A percentile compares a stretch with the other conserved stretches of the same genome.
Evolutionary conservation across 495 filamentous ascomycete genomes (phyloP).

Genomic region (Neurospora africana): DNA sequence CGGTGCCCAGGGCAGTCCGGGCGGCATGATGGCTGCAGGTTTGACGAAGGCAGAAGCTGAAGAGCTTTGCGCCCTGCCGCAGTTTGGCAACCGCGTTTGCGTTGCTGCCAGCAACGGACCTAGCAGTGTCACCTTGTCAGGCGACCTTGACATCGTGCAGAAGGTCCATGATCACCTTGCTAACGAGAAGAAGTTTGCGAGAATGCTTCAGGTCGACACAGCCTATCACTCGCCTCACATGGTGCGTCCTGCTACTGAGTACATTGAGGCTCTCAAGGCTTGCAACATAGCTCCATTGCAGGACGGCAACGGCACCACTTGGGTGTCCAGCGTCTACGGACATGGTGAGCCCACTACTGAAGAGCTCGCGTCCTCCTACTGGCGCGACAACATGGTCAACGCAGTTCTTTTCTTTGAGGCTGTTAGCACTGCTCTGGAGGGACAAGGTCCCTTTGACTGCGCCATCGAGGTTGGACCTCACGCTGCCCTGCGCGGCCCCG

Average conservation of each 20-base stretch:
- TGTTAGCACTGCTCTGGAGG: conserved; percentile 25
- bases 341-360: conserved; percentile 6
- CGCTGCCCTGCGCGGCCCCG: conserved; percentile 40
- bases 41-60: conserved; percentile 25
- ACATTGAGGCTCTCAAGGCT: conserved; percentile 22
- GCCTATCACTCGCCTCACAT: conserved; percentile 59
- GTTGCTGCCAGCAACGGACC: conserved; percentile 35
- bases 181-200: conserved; percentile 25
- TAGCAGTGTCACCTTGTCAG: conserved; percentile 30
- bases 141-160: conserved; percentile 29
- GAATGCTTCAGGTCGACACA: conserved; percentile 34
- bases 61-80: conserved; percentile 16
- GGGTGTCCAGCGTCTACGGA: conserved; percentile 33
- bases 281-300: conserved; percentile 15
- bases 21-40: conserved; percentile 30
- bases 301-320: conserved; percentile 16
- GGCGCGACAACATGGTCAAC: conserved; percentile 48
- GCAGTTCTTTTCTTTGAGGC: conserved; percentile 49
- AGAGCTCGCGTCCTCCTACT: conserved; percentile 35
- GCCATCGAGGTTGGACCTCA: conserved; percentile 50
- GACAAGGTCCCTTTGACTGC: conserved; percentile 29
- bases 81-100: conserved; percentile 20
- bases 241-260: conserved; percentile 29
- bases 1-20: conserved; percentile 18
- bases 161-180: conserved; percentile 22